Percentiles rank a stretch among this genome's conserved stretches.
Conservation (phyloP, 148 eudicot genomes). For the Chenopodium quinoa region DNA sequence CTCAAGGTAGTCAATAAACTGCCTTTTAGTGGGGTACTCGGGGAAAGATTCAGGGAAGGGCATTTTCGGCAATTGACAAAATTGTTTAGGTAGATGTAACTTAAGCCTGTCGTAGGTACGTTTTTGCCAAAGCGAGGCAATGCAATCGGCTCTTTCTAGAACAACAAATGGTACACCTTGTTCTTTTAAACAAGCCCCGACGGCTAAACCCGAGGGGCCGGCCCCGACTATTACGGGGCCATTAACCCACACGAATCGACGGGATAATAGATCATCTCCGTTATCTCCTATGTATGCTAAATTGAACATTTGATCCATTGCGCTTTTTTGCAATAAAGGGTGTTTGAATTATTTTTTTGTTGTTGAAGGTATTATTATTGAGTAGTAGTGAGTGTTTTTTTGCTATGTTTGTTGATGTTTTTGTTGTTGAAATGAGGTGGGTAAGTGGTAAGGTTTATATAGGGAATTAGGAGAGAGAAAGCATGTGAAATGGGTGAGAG, state of each 20-base stretch:
- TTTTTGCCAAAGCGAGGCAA: slow-evolving; percentile 85
- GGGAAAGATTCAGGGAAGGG: slow-evolving; percentile 78
- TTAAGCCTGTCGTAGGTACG: slow-evolving; percentile 76
- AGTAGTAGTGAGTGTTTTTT: background rate
- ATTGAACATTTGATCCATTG: slow-evolving; percentile 29
- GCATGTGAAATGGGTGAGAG: slow-evolving; percentile 27
- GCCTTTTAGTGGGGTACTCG: slow-evolving; percentile 68
- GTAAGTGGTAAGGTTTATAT: slow-evolving; percentile 25
- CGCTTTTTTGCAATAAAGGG: background rate
- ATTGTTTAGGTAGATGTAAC: slow-evolving; percentile 80
- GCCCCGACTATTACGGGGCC: slow-evolving; percentile 92
- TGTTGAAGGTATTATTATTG: too few relatives aligned
- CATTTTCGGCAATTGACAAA: slow-evolving; percentile 70
- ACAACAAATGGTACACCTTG: slow-evolving; percentile 73
- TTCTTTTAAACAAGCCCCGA: slow-evolving; percentile 68
- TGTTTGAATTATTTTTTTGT: background rate
- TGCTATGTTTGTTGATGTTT: slow-evolving; percentile 12
- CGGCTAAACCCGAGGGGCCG: slow-evolving; percentile 87
- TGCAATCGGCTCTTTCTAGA: slow-evolving; percentile 72
- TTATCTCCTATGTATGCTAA: background rate
- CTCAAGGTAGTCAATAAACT: slow-evolving; percentile 81
- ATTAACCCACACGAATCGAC: slow-evolving; percentile 65
- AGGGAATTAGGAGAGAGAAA: slow-evolving; percentile 23
- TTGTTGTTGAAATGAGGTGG: slow-evolving; percentile 18
- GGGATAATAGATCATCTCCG: slow-evolving; percentile 21